Evolutionary conservation across 1,139 yeast species (phyloP).

Genomic region (Suhomyces taliae): DNA sequence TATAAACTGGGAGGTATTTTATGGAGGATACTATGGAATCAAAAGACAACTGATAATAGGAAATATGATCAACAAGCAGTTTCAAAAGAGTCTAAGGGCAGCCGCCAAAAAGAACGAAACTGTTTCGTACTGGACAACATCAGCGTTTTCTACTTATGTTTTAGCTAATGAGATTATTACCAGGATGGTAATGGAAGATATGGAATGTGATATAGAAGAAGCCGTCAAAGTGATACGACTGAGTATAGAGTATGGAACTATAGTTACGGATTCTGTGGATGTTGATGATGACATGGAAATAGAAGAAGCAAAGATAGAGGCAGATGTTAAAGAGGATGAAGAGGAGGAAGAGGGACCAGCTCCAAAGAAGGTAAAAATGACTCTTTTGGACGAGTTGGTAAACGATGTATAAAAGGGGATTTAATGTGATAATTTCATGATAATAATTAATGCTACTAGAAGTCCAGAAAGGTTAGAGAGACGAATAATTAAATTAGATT

Average conservation of each 20-base stretch:
- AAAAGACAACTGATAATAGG: constrained; percentile 56
- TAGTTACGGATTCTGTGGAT: constrained; percentile 42
- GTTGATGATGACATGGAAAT: constrained; percentile 30
- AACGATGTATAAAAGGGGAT: background rate
- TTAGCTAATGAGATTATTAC: constrained; percentile 64
- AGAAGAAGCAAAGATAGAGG: background rate
- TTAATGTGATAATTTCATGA: too few species aligned
- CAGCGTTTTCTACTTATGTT: constrained; percentile 56
- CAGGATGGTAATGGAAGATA: constrained; percentile 51
- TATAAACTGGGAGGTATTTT: constrained; percentile 47
- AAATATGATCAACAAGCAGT: constrained; percentile 30
- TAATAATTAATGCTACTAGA: too few species aligned
- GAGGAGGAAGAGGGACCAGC: constrained; percentile 1
- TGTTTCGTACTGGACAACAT: constrained; percentile 59
- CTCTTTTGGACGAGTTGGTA: constrained; percentile 7
- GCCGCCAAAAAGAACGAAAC: constrained; percentile 38
- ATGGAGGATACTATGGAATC: constrained; percentile 65
- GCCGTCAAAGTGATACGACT: constrained; percentile 48
- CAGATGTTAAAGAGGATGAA: background rate
- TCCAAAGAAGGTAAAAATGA: constrained; percentile 3
- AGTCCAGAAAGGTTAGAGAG: too few species aligned
- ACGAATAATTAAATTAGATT: too few species aligned
- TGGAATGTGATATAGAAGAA: constrained; percentile 30
- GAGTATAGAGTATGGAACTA: constrained; percentile 58
- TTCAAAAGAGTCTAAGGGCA: constrained; percentile 25